Percentiles rank a stretch among this genome's conserved stretches.
Evolutionary conservation across 2,329 filamentous ascomycete species (phyloP).

Genomic region (Rhinocladiella mackenziei): DNA sequence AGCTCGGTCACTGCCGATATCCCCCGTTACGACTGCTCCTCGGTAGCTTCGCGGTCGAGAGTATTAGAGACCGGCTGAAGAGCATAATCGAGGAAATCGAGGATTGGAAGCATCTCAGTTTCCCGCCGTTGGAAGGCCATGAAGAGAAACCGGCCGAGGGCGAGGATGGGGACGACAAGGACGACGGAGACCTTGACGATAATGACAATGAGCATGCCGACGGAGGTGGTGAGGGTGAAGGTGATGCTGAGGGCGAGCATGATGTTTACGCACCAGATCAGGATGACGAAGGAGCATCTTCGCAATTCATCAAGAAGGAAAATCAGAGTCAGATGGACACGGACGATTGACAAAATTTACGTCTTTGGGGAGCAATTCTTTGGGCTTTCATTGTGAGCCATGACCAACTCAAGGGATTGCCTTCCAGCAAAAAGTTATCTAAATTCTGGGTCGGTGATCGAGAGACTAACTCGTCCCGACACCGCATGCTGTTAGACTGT

Average conservation of each 20-base stretch:
- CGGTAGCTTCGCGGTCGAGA: constrained; percentile 92
- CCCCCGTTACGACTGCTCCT: constrained; percentile 82
- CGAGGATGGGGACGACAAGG: constrained; percentile 20
- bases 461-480: no score
- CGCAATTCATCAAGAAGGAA: constrained; percentile 4
- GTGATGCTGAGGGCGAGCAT: neutral
- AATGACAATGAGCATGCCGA: constrained; percentile 4
- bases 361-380: neutral
- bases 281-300: neutral
- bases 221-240: neutral
- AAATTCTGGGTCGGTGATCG: no score
- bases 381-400: neutral
- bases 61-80: constrained; percentile 81
- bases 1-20: constrained; percentile 90
- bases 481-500: no score
- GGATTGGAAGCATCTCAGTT: constrained; percentile 86
- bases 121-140: constrained; percentile 44
- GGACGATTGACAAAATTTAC: constrained; percentile 9
- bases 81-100: constrained; percentile 93
- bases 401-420: neutral
- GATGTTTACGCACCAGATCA: neutral
- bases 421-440: no score
- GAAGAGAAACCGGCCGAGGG: constrained; percentile 23
- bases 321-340: constrained; percentile 4
- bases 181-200: constrained; percentile 5